These are phyloP conservation scores for Leccinum uliginosum DNA, from an alignment of 768 basidiomycete species.

Conservation along the genomic window DNA sequence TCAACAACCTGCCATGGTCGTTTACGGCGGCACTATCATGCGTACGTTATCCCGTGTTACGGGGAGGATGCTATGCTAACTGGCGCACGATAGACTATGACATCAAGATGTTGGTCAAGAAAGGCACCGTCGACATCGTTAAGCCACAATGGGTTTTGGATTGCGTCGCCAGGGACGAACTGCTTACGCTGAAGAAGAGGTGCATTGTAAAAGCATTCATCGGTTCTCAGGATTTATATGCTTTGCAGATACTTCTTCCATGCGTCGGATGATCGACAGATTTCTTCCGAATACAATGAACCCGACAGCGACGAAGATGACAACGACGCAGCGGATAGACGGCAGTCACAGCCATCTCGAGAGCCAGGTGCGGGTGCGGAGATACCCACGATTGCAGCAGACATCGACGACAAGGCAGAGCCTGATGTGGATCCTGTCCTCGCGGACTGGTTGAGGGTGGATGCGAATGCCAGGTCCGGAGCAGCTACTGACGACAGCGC, in stretches of 20 bases:
- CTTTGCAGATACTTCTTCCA: slow-evolving; percentile 71
- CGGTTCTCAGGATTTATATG: background rate
- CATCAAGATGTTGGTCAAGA: slow-evolving; percentile 65
- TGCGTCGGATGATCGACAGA: slow-evolving; percentile 49
- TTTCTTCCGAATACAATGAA: slow-evolving; percentile 48
- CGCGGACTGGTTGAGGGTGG: slow-evolving; percentile 61
- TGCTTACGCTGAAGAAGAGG: slow-evolving; percentile 66
- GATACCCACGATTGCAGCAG: background rate
- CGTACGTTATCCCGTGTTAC: slow-evolving; percentile 45
- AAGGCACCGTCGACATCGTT: slow-evolving; percentile 67
- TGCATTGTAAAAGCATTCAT: slow-evolving; percentile 24
- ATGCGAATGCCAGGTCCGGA: slow-evolving; percentile 23
- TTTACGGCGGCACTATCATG: slow-evolving; percentile 66
- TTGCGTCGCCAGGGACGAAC: slow-evolving; percentile 56
- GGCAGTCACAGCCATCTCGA: slow-evolving; percentile 4
- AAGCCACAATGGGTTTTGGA: slow-evolving; percentile 80
- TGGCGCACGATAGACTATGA: slow-evolving; percentile 52
- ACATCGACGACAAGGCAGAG: slow-evolving; percentile 21
- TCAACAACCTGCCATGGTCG: slow-evolving; percentile 49
- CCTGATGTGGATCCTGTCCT: slow-evolving; percentile 43
- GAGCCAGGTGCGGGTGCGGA: slow-evolving; percentile 15
- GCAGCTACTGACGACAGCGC: slow-evolving; percentile 28
- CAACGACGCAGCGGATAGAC: slow-evolving; percentile 14
- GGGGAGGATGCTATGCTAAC: background rate
- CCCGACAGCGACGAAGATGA: slow-evolving; percentile 34